Conservation (phyloP, 192 early-diverging fungal genomes). For the Backusella psychrophila region DNA sequence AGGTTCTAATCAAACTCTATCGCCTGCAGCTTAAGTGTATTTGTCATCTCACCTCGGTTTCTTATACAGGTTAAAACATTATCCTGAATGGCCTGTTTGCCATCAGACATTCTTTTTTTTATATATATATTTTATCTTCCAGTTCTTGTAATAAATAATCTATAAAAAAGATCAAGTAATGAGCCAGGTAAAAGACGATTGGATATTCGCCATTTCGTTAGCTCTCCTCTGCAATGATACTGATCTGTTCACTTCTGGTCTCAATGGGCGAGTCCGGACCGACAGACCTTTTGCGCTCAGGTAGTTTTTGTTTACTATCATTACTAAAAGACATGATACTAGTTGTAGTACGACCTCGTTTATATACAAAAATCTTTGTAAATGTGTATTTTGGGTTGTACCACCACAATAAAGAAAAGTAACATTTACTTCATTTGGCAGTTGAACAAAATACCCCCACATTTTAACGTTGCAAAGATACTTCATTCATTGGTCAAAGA, state of each 20-base stretch:
- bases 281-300: not conserved
- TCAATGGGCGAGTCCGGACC: not conserved
- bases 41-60: constrained; percentile 51
- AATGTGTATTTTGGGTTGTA: not conserved
- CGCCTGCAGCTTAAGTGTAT: constrained; percentile 31
- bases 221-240: not conserved
- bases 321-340: constrained; percentile 54
- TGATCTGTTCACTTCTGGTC: not conserved
- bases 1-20: constrained; percentile 18
- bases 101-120: not conserved
- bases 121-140: constrained; percentile 10
- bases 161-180: constrained; percentile 65
- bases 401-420: not conserved
- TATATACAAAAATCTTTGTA: not conserved
- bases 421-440: constrained; percentile 58
- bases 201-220: constrained; percentile 50
- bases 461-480: constrained; percentile 28
- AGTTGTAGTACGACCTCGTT: constrained; percentile 58
- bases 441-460: constrained; percentile 53
- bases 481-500: constrained; percentile 55
- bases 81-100: constrained; percentile 12
- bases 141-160: constrained; percentile 54
- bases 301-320: constrained; percentile 41
- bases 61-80: constrained; percentile 47
- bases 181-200: constrained; percentile 54